phyloP scores from a whole-genome alignment of 306 rosid genomes.

The Macrotyloma uniflorum region DNA sequence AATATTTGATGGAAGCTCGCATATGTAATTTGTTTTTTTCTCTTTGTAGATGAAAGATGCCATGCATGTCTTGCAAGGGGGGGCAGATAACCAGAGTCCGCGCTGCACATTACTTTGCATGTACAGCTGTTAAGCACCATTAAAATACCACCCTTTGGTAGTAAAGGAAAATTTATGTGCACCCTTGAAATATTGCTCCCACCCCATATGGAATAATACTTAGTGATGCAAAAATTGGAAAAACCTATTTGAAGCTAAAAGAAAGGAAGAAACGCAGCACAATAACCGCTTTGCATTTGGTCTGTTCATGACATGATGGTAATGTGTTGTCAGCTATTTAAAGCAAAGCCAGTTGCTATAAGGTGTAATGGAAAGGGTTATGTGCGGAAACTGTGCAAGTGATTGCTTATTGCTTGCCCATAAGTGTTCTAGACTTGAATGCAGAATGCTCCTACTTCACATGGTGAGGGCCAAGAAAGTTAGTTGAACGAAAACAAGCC shows the following conservation, averaged over 20 bases:
- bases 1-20: background rate
- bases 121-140: slow-evolving; percentile 44
- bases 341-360: slow-evolving; percentile 32
- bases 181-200: slow-evolving; percentile 11
- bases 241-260: slow-evolving; percentile 17
- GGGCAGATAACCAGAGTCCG: background rate
- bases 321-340: slow-evolving; percentile 3
- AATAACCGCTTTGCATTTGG: background rate
- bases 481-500: slow-evolving; percentile 44
- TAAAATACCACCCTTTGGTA: slow-evolving; percentile 15
- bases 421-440: slow-evolving; percentile 34
- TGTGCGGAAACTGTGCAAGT: slow-evolving; percentile 4
- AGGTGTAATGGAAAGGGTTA: background rate
- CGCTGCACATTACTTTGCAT: slow-evolving; percentile 21
- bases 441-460: slow-evolving; percentile 41
- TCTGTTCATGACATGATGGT: background rate
- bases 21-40: slow-evolving; percentile 3
- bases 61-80: slow-evolving; percentile 31
- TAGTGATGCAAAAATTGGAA: slow-evolving; percentile 8
- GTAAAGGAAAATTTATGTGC: background rate
- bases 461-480: slow-evolving; percentile 51
- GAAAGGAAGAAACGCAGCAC: slow-evolving; percentile 19
- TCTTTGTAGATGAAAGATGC: slow-evolving; percentile 30
- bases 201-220: background rate
- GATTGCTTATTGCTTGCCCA: slow-evolving; percentile 27